These are phyloP conservation scores for Colletotrichum liaoningense DNA, from an alignment of 2,329 filamentous ascomycete species.

Conservation along the genomic window DNA sequence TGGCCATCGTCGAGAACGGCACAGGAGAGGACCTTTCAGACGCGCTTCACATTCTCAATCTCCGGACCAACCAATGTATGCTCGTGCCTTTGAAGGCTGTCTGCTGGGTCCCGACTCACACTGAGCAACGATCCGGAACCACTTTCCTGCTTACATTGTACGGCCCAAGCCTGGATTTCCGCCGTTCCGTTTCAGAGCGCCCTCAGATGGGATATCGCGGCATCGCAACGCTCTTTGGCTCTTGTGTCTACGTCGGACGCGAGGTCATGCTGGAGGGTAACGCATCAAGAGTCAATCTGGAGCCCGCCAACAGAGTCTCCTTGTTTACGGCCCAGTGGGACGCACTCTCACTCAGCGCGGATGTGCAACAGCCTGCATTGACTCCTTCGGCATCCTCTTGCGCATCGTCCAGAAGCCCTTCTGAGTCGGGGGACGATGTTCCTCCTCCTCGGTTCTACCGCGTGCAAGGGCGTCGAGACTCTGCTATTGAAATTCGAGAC, in stretches of 20 bases:
- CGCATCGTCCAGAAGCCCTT: slow-evolving; percentile 30
- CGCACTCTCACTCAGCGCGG: slow-evolving; percentile 8
- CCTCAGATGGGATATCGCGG: slow-evolving; percentile 26
- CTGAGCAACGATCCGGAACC: slow-evolving; percentile 31
- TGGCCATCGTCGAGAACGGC: slow-evolving; percentile 32
- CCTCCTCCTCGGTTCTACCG: slow-evolving; percentile 28
- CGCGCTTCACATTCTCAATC: slow-evolving; percentile 30
- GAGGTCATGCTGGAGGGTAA: slow-evolving; percentile 29
- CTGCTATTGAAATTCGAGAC: slow-evolving; percentile 31
- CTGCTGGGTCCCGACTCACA: slow-evolving; percentile 36
- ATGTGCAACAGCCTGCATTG: slow-evolving; percentile 26
- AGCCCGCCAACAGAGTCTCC: slow-evolving; percentile 18
- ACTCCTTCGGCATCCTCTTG: slow-evolving; percentile 29
- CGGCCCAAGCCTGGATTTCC: slow-evolving; percentile 26
- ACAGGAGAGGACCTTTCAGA: slow-evolving; percentile 16
- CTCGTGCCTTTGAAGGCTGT: slow-evolving; percentile 24
- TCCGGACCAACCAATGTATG: slow-evolving; percentile 29
- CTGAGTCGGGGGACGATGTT: slow-evolving; percentile 25
- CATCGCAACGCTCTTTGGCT: slow-evolving; percentile 30
- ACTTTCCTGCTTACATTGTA: slow-evolving; percentile 33
- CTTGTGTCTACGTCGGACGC: slow-evolving; percentile 25
- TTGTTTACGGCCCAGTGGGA: slow-evolving; percentile 33
- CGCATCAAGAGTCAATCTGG: slow-evolving; percentile 12
- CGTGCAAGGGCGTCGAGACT: slow-evolving; percentile 28
- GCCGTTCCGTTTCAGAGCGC: slow-evolving; percentile 2